phyloP scores from a whole-genome alignment of 2,329 filamentous ascomycete species.

The Cercospora janseana region DNA sequence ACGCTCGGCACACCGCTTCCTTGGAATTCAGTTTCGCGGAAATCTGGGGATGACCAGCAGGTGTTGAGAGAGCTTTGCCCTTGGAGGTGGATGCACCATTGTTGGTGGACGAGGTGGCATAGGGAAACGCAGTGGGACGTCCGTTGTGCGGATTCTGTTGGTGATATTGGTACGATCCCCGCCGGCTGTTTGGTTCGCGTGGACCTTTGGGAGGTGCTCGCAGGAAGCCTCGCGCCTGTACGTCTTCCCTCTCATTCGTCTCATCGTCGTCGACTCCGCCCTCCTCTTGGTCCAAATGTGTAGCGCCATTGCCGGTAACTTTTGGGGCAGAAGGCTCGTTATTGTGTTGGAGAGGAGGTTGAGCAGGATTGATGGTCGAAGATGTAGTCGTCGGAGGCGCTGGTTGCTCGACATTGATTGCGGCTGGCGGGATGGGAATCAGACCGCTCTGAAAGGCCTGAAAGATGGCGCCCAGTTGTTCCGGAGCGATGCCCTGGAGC shows the following conservation, averaged over 20 bases:
- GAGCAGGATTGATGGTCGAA: not conserved
- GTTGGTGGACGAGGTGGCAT: conserved; percentile 6
- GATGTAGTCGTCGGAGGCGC: not conserved
- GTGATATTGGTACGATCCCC: conserved; percentile 17
- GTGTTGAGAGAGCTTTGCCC: conserved; percentile 3
- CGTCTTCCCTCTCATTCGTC: conserved; percentile 33
- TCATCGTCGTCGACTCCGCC: conserved; percentile 75
- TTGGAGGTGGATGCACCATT: not conserved
- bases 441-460: conserved; percentile 31
- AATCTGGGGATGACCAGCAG: not conserved
- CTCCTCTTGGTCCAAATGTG: conserved; percentile 60
- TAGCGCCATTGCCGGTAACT: conserved; percentile 13
- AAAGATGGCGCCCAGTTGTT: conserved; percentile 32
- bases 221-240: conserved; percentile 26
- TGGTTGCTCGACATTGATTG: not conserved
- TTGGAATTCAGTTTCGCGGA: conserved; percentile 9
- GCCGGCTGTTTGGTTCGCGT: conserved; percentile 18
- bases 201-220: conserved; percentile 33
- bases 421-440: conserved; percentile 28
- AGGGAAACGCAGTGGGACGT: conserved; percentile 1
- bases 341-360: conserved; percentile 1
- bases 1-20: conserved; percentile 26
- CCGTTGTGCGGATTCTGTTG: conserved; percentile 6
- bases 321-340: not conserved
- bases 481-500: conserved; percentile 29